Evolutionary conservation across 2,329 filamentous ascomycete genomes (phyloP).

Genomic region (Ciborinia camelliae): DNA sequence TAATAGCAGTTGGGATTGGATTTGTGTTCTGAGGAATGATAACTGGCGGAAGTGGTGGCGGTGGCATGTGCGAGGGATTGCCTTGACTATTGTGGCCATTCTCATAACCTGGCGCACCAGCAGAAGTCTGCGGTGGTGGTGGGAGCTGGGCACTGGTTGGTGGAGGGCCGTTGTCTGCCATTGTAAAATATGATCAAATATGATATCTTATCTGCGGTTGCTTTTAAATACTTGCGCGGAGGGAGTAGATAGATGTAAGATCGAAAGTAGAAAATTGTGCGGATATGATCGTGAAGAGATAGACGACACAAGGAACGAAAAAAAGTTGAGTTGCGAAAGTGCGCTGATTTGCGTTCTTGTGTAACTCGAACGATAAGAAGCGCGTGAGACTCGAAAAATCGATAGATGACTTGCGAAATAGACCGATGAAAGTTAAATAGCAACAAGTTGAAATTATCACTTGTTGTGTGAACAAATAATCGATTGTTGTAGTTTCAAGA

Average conservation of each 20-base stretch:
- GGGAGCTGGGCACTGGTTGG: conserved; percentile 64
- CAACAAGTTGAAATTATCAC: conserved; percentile 31
- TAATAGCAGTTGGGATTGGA: conserved; percentile 88
- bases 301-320: conserved; percentile 29
- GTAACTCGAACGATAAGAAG: conserved; percentile 36
- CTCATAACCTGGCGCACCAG: conserved; percentile 74
- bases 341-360: conserved; percentile 29
- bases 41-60: conserved; percentile 77
- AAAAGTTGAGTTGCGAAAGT: conserved; percentile 24
- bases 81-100: conserved; percentile 68
- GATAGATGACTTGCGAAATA: conserved; percentile 32
- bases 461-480: conserved; percentile 24
- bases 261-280: conserved; percentile 25
- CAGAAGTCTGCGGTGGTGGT: conserved; percentile 63
- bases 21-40: conserved; percentile 95
- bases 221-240: conserved; percentile 25
- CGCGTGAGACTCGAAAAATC: conserved; percentile 32
- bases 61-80: conserved; percentile 76
- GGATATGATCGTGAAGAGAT: conserved; percentile 25
- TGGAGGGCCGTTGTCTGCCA: conserved; percentile 74
- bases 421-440: conserved; percentile 31
- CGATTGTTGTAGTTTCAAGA: neutral
- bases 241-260: conserved; percentile 27
- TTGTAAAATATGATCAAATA: conserved; percentile 43
- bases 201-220: conserved; percentile 26